A percentile compares a stretch with the other conserved stretches of the same genome.
Evolutionary conservation across 768 basidiomycete genomes (phyloP).

Genomic region (Pisolithus sp.): DNA sequence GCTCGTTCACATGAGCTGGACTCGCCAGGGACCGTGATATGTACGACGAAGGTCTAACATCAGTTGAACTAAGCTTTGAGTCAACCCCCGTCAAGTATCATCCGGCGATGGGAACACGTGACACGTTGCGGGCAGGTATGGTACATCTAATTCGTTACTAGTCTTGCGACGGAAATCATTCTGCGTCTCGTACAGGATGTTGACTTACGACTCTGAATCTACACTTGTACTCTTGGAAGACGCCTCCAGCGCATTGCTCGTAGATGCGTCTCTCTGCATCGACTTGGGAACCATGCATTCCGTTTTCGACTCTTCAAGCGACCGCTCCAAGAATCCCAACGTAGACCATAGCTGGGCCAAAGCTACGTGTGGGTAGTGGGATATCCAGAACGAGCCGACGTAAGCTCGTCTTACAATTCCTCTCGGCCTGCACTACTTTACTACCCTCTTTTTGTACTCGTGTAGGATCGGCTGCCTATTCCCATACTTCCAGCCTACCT

Average conservation of each 20-base stretch:
- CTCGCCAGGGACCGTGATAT: too few relatives aligned
- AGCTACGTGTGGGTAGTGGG: slow-evolving; percentile 50
- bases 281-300: slow-evolving; percentile 23
- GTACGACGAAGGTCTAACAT: too few relatives aligned
- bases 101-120: too few relatives aligned
- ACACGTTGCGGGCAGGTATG: slow-evolving; percentile 47
- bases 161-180: slow-evolving; percentile 1
- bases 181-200: slow-evolving; percentile 35
- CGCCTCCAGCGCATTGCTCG: slow-evolving; percentile 43
- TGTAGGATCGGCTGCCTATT: slow-evolving; percentile 35
- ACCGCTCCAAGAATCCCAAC: slow-evolving; percentile 3
- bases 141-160: slow-evolving; percentile 7
- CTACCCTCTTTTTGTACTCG: slow-evolving; percentile 10
- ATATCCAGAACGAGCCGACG: slow-evolving; percentile 45
- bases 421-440: background rate
- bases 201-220: slow-evolving; percentile 47
- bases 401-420: slow-evolving; percentile 22
- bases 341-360: slow-evolving; percentile 39
- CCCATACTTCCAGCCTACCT: slow-evolving; percentile 38
- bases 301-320: background rate
- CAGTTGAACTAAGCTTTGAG: too few relatives aligned
- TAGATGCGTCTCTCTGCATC: slow-evolving; percentile 52
- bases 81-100: too few relatives aligned
- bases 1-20: too few relatives aligned
- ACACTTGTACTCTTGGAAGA: slow-evolving; percentile 46